phyloP scores from a whole-genome alignment of 2,329 filamentous ascomycete species.

The Arachnomyces sp. region DNA sequence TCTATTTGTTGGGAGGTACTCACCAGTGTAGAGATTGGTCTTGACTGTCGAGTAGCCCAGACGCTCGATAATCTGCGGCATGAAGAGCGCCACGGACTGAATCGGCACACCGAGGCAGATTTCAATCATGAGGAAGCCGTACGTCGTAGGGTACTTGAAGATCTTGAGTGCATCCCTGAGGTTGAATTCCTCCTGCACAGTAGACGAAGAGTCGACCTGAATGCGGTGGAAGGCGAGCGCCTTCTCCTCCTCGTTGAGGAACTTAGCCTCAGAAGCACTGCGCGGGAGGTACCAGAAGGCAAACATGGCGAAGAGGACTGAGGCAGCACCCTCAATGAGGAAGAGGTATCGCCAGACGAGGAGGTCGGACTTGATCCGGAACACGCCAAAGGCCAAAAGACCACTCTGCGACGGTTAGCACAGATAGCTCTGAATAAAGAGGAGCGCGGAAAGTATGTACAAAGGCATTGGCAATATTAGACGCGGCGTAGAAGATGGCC shows the following conservation, averaged over 20 bases:
- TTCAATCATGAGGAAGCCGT: constrained; percentile 49
- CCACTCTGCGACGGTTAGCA: constrained; percentile 23
- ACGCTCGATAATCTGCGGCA: constrained; percentile 51
- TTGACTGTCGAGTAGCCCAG: constrained; percentile 51
- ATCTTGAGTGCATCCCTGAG: constrained; percentile 46
- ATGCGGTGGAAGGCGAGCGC: constrained; percentile 65
- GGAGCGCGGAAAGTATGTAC: constrained; percentile 19
- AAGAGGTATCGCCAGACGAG: constrained; percentile 48
- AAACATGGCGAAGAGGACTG: constrained; percentile 55
- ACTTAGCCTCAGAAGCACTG: constrained; percentile 56
- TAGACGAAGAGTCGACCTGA: constrained; percentile 63
- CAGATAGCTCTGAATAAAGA: too few species aligned
- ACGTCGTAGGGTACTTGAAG: constrained; percentile 48
- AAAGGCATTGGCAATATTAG: constrained; percentile 64
- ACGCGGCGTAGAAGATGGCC: constrained; percentile 68
- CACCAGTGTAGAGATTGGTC: constrained; percentile 66
- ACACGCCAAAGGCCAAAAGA: constrained; percentile 53
- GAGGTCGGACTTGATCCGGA: constrained; percentile 47
- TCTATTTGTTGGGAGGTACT: neutral
- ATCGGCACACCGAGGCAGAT: constrained; percentile 54
- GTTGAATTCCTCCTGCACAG: constrained; percentile 50
- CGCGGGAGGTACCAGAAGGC: constrained; percentile 63
- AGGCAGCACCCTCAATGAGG: constrained; percentile 51
- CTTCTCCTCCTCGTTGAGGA: constrained; percentile 60
- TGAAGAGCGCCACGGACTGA: constrained; percentile 50